Evolutionary conservation across 1,284 basidiomycete species (phyloP).

Genomic region (Chondrostereum purpureum): DNA sequence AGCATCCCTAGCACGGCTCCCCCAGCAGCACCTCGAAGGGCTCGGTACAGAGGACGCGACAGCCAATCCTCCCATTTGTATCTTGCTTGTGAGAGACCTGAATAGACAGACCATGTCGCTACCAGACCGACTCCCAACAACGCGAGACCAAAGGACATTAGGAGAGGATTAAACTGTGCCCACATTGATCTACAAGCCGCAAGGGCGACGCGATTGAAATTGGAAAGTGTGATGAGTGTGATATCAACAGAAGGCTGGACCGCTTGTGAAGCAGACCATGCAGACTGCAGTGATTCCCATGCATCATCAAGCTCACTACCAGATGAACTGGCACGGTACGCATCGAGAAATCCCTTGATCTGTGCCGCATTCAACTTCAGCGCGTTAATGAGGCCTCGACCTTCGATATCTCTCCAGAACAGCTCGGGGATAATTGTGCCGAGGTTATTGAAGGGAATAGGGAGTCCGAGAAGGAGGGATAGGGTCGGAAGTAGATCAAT

Average conservation of each 20-base stretch:
- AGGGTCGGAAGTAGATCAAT: conserved; percentile 92
- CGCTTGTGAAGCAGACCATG: conserved; percentile 35
- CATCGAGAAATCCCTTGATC: conserved; percentile 70
- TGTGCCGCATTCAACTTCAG: conserved; percentile 73
- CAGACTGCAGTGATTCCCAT: conserved; percentile 45
- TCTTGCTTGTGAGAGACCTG: conserved; percentile 29
- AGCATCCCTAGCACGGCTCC: conserved; percentile 39
- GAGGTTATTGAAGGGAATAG: conserved; percentile 94
- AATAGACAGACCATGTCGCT: conserved; percentile 44
- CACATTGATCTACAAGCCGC: conserved; percentile 78
- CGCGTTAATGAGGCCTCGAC: conserved; percentile 40
- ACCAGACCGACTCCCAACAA: conserved; percentile 43
- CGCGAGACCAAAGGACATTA: conserved; percentile 67
- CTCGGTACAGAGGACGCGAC: conserved; percentile 21
- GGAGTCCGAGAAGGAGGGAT: conserved; percentile 86
- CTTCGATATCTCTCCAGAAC: conserved; percentile 48
- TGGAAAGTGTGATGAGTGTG: conserved; percentile 33
- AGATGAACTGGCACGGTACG: conserved; percentile 64
- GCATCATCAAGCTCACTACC: conserved; percentile 67
- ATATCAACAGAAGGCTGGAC: conserved; percentile 20
- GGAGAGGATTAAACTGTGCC: conserved; percentile 85
- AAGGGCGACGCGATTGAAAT: conserved; percentile 64
- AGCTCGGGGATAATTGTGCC: conserved; percentile 89
- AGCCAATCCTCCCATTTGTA: conserved; percentile 39
- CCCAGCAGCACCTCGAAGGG: conserved; percentile 29